Evolutionary conservation across 352 stramenopile species (phyloP).

Genomic region (Globisporangium orthogonon): DNA sequence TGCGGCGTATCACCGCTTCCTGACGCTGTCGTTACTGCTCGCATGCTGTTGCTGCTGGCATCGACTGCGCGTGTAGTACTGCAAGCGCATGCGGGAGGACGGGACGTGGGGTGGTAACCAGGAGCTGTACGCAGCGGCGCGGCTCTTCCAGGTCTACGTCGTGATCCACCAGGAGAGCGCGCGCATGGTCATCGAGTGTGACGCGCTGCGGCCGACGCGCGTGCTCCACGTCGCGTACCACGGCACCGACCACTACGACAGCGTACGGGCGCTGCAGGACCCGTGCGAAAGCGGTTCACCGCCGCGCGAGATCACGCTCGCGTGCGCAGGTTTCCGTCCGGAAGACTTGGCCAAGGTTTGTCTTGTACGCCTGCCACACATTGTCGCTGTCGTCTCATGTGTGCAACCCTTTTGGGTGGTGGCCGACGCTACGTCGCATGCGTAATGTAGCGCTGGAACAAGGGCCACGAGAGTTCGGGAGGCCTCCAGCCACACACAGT

Average conservation of each 20-base stretch:
- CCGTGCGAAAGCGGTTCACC: slow-evolving; percentile 9
- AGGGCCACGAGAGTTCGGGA: neutral
- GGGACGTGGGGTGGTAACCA: slow-evolving; percentile 81
- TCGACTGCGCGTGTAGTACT: slow-evolving; percentile 38
- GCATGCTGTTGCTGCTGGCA: too few species aligned
- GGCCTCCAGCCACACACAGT: neutral
- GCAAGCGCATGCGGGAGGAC: slow-evolving; percentile 68
- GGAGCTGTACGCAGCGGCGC: slow-evolving; percentile 67
- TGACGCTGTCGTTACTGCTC: neutral
- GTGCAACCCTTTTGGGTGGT: too few species aligned
- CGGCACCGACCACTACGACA: slow-evolving; percentile 82
- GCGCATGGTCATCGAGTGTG: slow-evolving; percentile 73
- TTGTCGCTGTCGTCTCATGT: neutral
- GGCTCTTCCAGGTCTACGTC: slow-evolving; percentile 68
- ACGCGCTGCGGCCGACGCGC: slow-evolving; percentile 33
- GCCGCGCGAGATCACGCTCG: slow-evolving; percentile 43
- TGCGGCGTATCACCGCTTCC: neutral
- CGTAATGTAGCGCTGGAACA: slow-evolving; percentile 11
- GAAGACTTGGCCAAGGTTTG: slow-evolving; percentile 54
- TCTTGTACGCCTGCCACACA: neutral
- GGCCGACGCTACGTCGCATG: too few species aligned
- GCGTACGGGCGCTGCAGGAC: slow-evolving; percentile 49
- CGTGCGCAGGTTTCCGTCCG: slow-evolving; percentile 50
- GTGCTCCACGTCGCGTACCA: slow-evolving; percentile 65
- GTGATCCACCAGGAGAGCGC: slow-evolving; percentile 66